Evolutionary conservation across 805 yeast species (phyloP), one percentile per base, ranked within the genome.

Genomic region (Wickerhamomyces ciferrii): DNA sequence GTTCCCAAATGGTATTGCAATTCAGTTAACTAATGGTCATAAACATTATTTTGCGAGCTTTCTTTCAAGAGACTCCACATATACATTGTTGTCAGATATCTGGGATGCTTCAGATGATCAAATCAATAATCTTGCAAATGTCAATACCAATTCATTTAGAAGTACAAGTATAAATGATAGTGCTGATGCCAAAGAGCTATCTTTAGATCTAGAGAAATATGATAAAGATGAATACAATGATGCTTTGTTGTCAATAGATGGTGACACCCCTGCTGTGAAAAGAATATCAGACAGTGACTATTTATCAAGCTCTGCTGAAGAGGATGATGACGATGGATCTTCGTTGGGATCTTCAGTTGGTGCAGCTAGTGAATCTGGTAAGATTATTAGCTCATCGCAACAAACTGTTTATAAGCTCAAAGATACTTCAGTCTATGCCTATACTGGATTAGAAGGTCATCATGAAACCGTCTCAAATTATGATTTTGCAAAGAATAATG

Each of bases 1-100:
- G 21, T 89, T 92, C 58, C 96, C 96, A 20, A 92, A 92, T 61
- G 97, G 96, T 3, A 88, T 92, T 37, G 77, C 58, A 4, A 42
- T 60, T 1, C 39, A 43, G 10, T 42, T 54, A n/a, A 56, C 49
- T 14, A 39, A 55, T 60, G 58, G 74, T 71, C 60, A 74, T 74
- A 79, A 78, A 50, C 87, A 89, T 56, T 79, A 80, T 18, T 91
- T 92, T 71, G 97, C 96, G 14, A 87, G 96, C 46, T 90, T 92
- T 59, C 69, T 88, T 7, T 79, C 92, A 1, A 75, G 97, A 47
- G 97, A 92, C 61, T 65, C 81, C 8, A 84, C 96, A 0, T 78
- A 78, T 53, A 84, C 83, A 40, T 75, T 89, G 47, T 70, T 94
- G 9, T 52, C 52, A 18, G 52, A 52, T 2, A 46, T 58, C 3